phyloP scores from a whole-genome alignment of 2,329 filamentous ascomycete species.

The Clathrospora elynae region DNA sequence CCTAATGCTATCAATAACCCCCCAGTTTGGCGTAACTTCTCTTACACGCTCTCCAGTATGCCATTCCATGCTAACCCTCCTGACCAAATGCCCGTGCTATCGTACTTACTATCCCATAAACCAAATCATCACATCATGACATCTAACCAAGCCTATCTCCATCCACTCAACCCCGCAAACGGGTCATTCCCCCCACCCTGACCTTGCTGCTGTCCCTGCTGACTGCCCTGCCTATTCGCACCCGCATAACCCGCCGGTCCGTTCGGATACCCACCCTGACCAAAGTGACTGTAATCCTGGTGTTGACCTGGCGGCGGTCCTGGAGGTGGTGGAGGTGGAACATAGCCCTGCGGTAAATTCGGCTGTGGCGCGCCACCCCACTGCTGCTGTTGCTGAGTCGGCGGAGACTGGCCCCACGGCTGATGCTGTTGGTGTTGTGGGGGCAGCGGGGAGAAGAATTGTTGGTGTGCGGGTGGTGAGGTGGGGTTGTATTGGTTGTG shows the following conservation, averaged over 20 bases:
- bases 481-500: constrained; percentile 50
- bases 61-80: no score
- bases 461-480: constrained; percentile 63
- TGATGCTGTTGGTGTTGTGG: constrained; percentile 55
- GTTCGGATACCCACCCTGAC: constrained; percentile 61
- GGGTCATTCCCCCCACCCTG: constrained; percentile 57
- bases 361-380: constrained; percentile 57
- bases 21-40: no score
- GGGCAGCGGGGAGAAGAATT: constrained; percentile 57
- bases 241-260: constrained; percentile 48
- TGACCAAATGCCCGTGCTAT: no score
- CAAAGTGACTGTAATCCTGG: constrained; percentile 58
- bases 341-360: constrained; percentile 65
- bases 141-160: no score
- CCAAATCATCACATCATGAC: no score
- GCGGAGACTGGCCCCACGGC: constrained; percentile 56
- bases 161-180: constrained; percentile 72
- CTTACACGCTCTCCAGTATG: no score
- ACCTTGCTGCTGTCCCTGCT: constrained; percentile 42
- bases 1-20: no score
- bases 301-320: constrained; percentile 63
- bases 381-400: constrained; percentile 59
- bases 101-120: no score
- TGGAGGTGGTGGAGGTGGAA: constrained; percentile 70
- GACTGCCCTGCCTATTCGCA: constrained; percentile 29